These are phyloP conservation scores for Dillenia turbinata DNA, from an alignment of 164 flowering plant genomes.

Conservation along the genomic window DNA sequence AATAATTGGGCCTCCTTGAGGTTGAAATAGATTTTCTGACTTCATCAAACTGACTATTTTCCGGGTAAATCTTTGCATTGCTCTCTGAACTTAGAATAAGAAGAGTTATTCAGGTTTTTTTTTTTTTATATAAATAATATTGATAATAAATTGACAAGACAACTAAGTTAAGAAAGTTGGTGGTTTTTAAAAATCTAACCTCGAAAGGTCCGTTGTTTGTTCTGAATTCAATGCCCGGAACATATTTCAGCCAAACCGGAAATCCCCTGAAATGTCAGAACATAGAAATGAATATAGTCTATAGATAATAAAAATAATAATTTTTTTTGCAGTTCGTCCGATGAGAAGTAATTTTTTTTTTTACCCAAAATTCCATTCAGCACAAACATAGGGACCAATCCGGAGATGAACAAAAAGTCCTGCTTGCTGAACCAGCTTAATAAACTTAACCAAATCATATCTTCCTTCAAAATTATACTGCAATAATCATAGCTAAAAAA, in stretches of 20 bases:
- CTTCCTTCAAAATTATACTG: slow-evolving; percentile 79
- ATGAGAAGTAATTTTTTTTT: background rate
- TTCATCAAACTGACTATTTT: slow-evolving; percentile 52
- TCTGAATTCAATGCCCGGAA: slow-evolving; percentile 50
- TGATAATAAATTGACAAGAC: too few species aligned
- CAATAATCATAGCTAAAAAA: slow-evolving; percentile 2
- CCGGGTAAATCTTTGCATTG: slow-evolving; percentile 47
- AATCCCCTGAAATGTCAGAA: slow-evolving; percentile 35
- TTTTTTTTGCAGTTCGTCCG: too few species aligned
- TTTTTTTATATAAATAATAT: too few species aligned
- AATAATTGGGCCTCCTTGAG: slow-evolving; percentile 60
- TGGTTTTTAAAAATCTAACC: slow-evolving; percentile 16
- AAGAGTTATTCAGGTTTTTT: too few species aligned
- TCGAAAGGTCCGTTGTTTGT: slow-evolving; percentile 54
- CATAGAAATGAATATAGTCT: too few species aligned
- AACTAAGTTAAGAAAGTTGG: too few species aligned
- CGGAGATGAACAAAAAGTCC: slow-evolving; percentile 82
- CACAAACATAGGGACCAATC: slow-evolving; percentile 82
- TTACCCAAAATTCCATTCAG: slow-evolving; percentile 90
- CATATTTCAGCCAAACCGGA: slow-evolving; percentile 58
- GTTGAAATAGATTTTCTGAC: slow-evolving; percentile 40
- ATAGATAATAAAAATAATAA: too few species aligned
- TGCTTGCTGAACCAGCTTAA: slow-evolving; percentile 69
- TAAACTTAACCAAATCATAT: slow-evolving; percentile 68
- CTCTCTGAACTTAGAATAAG: slow-evolving; percentile 18